Percentiles rank a stretch among this genome's conserved stretches.
phyloP scores from a whole-genome alignment of 2,329 filamentous ascomycete genomes.

The Verticillium zaregamsianum region DNA sequence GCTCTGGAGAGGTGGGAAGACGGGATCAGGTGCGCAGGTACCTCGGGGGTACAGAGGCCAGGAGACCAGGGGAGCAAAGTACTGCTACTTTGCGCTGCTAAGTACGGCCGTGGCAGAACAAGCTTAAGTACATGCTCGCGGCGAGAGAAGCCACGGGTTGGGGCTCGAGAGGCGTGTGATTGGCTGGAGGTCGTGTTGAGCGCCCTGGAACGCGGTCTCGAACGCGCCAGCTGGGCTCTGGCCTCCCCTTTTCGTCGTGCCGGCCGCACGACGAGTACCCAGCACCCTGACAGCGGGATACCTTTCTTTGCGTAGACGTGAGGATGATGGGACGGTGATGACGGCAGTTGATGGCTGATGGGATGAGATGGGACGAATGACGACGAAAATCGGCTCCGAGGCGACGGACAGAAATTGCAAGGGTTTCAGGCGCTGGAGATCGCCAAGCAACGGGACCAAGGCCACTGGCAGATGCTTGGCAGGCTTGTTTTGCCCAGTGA shows the following conservation, averaged over 20 bases:
- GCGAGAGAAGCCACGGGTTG: background rate
- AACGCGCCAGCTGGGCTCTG: background rate
- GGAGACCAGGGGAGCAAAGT: background rate
- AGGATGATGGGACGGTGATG: background rate
- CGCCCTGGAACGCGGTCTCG: background rate
- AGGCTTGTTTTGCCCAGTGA: slow-evolving; percentile 1
- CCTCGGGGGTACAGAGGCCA: background rate
- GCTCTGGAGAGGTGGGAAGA: background rate
- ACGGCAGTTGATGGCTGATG: background rate
- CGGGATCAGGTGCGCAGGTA: background rate
- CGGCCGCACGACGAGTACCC: too few relatives aligned
- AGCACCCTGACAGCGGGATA: too few relatives aligned
- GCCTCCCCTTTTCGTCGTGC: background rate
- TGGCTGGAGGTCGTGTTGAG: background rate
- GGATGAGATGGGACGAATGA: background rate
- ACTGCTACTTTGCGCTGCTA: background rate
- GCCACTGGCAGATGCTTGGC: slow-evolving; percentile 2
- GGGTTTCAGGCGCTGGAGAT: background rate
- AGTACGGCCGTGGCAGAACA: background rate
- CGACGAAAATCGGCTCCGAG: background rate
- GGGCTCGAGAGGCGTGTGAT: background rate
- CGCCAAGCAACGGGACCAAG: slow-evolving; percentile 4
- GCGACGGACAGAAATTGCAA: background rate
- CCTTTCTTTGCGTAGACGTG: background rate
- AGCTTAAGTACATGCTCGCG: background rate